Conservation (phyloP, 1,284 basidiomycete genomes). For the Cryptococcus deneoformans region DNA sequence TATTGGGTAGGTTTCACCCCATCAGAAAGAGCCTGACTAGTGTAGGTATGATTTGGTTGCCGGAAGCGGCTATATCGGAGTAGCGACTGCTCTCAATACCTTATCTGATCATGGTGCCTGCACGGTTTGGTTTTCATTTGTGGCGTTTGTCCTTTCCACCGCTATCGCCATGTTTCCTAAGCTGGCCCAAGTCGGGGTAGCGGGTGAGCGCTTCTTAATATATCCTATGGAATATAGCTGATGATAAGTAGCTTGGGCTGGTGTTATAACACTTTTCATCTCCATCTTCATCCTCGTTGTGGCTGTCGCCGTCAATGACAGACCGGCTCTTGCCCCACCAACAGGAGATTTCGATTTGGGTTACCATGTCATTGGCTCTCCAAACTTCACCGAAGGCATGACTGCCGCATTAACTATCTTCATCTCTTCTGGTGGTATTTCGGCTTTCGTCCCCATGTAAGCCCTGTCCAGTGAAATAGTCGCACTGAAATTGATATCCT, state of each 20-base stretch:
- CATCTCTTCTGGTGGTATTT: slow-evolving; percentile 36
- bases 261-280: slow-evolving; percentile 24
- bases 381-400: slow-evolving; percentile 27
- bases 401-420: slow-evolving; percentile 16
- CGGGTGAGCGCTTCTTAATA: not conserved
- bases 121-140: slow-evolving; percentile 12
- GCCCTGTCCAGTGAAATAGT: not conserved
- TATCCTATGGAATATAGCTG: slow-evolving; percentile 15
- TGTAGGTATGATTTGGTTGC: slow-evolving; percentile 27
- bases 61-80: slow-evolving; percentile 23
- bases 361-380: slow-evolving; percentile 20
- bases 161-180: slow-evolving; percentile 21
- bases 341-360: slow-evolving; percentile 36
- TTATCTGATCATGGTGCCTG: slow-evolving; percentile 32
- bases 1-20: slow-evolving; percentile 1
- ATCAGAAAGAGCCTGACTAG: not conserved
- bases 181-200: slow-evolving; percentile 34
- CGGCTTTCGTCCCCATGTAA: slow-evolving; percentile 20
- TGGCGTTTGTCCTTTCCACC: slow-evolving; percentile 31
- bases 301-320: slow-evolving; percentile 37
- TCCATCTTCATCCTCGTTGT: slow-evolving; percentile 37
- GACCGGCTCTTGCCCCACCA: slow-evolving; percentile 41
- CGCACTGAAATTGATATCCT: slow-evolving; percentile 1
- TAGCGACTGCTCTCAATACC: slow-evolving; percentile 34
- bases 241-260: slow-evolving; percentile 39